A percentile compares a stretch with the other conserved stretches of the same genome.
Conservation (phyloP, 345 rosid species). For the Zanthoxylum bungeanum region DNA sequence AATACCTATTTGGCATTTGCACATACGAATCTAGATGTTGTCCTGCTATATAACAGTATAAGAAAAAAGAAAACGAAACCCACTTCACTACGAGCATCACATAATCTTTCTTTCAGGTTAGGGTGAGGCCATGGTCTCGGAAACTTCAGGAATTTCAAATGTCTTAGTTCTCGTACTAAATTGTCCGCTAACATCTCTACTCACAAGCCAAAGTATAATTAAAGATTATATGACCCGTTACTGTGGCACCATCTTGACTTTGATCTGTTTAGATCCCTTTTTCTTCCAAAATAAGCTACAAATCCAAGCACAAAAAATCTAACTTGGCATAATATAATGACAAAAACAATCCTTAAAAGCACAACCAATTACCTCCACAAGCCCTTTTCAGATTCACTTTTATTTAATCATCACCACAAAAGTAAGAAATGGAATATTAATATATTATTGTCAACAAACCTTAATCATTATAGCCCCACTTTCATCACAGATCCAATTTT, state of each 20-base stretch:
- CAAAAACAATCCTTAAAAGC: constrained; percentile 10
- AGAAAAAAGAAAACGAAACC: not conserved
- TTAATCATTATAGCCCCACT: constrained; percentile 11
- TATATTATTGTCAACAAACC: not conserved
- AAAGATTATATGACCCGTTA: not conserved
- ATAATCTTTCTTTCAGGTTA: not conserved
- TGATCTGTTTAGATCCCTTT: constrained; percentile 3
- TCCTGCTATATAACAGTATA: not conserved
- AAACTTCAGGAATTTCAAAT: not conserved
- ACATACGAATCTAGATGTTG: not conserved
- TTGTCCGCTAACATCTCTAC: not conserved
- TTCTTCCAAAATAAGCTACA: constrained; percentile 1
- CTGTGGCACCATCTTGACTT: not conserved
- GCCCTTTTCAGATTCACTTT: constrained; percentile 25
- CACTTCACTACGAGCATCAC: not conserved
- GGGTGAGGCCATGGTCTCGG: not conserved
- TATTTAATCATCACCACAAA: constrained; percentile 18
- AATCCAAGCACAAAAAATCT: not conserved
- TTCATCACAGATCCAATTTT: constrained; percentile 31
- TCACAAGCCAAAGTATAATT: not conserved
- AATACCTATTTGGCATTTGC: not conserved
- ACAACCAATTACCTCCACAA: not conserved
- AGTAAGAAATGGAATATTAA: constrained; percentile 4
- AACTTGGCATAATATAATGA: not conserved
- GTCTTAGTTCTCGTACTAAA: not conserved